Evolutionary conservation across 2,329 filamentous ascomycete species (phyloP).

Genomic region (Keithomyces neogunnii): DNA sequence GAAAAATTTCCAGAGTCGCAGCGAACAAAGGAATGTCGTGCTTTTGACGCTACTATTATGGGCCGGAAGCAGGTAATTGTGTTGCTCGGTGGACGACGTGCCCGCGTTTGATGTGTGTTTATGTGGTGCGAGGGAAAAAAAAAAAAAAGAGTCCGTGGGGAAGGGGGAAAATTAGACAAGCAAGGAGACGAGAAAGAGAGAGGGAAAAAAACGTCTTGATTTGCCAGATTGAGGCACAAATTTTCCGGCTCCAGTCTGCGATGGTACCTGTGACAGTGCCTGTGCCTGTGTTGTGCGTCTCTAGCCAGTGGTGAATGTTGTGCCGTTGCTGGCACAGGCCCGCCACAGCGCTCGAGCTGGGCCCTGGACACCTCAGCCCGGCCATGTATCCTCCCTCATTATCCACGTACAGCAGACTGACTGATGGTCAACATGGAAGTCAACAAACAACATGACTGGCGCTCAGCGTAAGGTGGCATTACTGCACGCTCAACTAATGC

Average conservation of each 20-base stretch:
- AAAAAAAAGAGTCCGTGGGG: background rate
- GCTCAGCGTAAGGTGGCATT: no score
- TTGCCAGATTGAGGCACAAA: background rate
- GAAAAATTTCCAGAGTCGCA: background rate
- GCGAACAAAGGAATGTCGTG: conserved; percentile 1
- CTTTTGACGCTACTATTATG: conserved; percentile 2
- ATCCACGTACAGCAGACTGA: no score
- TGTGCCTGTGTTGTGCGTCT: background rate
- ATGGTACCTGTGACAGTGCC: background rate
- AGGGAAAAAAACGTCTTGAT: background rate
- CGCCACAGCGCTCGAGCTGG: background rate
- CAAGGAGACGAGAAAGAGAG: background rate
- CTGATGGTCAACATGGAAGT: no score
- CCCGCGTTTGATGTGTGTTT: background rate
- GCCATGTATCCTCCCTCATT: no score
- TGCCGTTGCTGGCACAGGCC: background rate
- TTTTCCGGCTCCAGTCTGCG: background rate
- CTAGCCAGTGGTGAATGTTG: background rate
- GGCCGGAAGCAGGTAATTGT: background rate
- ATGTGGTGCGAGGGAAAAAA: background rate
- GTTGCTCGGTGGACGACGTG: background rate
- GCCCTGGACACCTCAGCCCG: no score
- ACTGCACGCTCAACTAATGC: no score
- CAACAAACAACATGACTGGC: no score
- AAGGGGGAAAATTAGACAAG: background rate